These are phyloP conservation scores for Auricularia auricula-judae DNA, from an alignment of 768 basidiomycete species.

Conservation along the genomic window DNA sequence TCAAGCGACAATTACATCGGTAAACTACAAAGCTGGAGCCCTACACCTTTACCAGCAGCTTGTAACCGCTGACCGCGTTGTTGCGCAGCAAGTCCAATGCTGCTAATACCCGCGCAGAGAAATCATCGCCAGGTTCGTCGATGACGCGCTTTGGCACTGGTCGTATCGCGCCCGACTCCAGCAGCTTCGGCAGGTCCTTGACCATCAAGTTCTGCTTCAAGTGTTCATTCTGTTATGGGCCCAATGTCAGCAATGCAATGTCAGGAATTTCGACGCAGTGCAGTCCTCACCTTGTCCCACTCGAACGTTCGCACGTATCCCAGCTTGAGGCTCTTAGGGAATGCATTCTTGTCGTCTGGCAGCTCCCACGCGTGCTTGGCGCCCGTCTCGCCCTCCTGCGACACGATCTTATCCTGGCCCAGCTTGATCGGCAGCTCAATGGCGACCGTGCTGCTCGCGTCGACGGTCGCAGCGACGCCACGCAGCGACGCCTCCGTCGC, in stretches of 20 bases:
- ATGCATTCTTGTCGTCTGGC: constrained; percentile 25
- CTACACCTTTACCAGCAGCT: constrained; percentile 32
- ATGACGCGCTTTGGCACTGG: constrained; percentile 32
- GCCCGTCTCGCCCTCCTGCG: constrained; percentile 15
- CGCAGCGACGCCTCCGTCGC: constrained; percentile 26
- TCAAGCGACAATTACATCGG: too few species aligned
- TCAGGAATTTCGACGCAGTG: too few species aligned
- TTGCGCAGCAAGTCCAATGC: constrained; percentile 36
- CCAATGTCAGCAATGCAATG: too few species aligned
- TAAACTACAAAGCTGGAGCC: too few species aligned
- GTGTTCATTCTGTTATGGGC: constrained; percentile 23
- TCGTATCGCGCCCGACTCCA: constrained; percentile 27
- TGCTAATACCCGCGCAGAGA: constrained; percentile 29
- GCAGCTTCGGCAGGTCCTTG: constrained; percentile 31
- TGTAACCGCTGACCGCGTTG: constrained; percentile 40
- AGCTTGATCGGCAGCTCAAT: constrained; percentile 37
- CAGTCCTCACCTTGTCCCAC: too few species aligned
- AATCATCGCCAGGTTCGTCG: constrained; percentile 24
- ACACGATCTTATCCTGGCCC: constrained; percentile 26
- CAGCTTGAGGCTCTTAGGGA: constrained; percentile 25
- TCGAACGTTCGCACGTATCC: constrained; percentile 30
- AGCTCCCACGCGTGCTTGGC: constrained; percentile 15
- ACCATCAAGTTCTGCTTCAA: constrained; percentile 35
- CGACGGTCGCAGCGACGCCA: constrained; percentile 26
- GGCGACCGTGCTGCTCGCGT: constrained; percentile 29